Evolutionary conservation across 129 eudicot species (phyloP), one percentile per base, ranked within the genome.

Genomic region (Scalesia atractyloides): DNA sequence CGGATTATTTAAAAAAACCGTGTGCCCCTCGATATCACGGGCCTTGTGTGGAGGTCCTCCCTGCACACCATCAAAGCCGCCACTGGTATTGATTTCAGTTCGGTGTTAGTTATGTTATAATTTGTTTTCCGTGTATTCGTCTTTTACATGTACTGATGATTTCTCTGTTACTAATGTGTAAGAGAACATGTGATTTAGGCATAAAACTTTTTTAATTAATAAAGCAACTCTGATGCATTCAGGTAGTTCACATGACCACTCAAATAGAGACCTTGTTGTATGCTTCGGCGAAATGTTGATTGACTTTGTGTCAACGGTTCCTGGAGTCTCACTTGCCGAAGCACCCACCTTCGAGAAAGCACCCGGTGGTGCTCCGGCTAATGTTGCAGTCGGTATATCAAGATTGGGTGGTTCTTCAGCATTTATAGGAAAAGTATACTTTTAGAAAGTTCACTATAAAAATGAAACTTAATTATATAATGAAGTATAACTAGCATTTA

Each of bases 281-380:
- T 91, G 97, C 61, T 91, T 91, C 61, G 97, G 97, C 0, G 96
- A 91, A 77, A 80, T 91, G 92, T 67, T 91, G 84, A 88, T 91
- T 70, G 97, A 91, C 76, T 91, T 88, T 53, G 96, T 91, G 66
- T 96, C 97, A 15, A 77, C 97, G 0, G 87, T 86, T 56, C 26
- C 73, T 19, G 97, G 97, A 52, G 92, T 91, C 77, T 84, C 97
- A 19, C 87, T 88, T 63, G 97, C 97, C 15, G 96, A 88, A 81
- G 93, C 97, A 73, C 88, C 96, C 50, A 82, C 87, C 59, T 91
- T 91, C 60, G 76, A 84, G 22, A 88, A 91, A 81, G 97, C 97
- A 76, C 86, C 97, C 3, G 96, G 97, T 37, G 97, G 97, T 64
- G 97, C 97, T 57, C 96, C 97, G 54, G 97, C 97, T 76, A 91